These are phyloP conservation scores for Ceratocystiopsis minuta DNA, from an alignment of 2,329 filamentous ascomycete genomes.

Conservation along the genomic window DNA sequence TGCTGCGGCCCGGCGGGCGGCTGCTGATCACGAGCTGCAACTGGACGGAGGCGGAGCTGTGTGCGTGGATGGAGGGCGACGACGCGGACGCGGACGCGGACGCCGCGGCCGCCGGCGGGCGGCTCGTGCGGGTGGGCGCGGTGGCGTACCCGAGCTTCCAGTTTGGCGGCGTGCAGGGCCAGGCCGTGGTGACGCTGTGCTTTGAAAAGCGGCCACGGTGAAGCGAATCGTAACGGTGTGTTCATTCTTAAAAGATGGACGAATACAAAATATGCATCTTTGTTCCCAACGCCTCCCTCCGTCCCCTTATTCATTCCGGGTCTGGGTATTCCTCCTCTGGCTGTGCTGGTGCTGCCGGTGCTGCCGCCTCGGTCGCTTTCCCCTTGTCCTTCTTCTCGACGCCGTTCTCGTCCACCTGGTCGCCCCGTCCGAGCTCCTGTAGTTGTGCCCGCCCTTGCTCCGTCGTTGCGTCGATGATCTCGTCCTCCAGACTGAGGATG, in stretches of 20 bases:
- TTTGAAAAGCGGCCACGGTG: conserved; percentile 33
- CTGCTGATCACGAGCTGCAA: conserved; percentile 91
- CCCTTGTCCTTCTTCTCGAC: not conserved
- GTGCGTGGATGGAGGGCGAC: conserved; percentile 51
- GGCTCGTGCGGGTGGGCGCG: conserved; percentile 43
- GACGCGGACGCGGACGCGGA: conserved; percentile 9
- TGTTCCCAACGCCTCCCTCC: too few relatives aligned
- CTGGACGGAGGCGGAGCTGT: conserved; percentile 83
- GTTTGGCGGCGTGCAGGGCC: conserved; percentile 76
- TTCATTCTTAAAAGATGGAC: not conserved
- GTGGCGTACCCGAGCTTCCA: conserved; percentile 74
- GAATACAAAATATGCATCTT: not conserved
- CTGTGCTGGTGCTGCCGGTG: too few relatives aligned
- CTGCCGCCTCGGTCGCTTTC: not conserved
- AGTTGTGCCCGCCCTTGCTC: conserved; percentile 64
- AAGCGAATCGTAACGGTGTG: not conserved
- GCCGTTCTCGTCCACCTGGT: conserved; percentile 1
- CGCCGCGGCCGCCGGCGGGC: not conserved
- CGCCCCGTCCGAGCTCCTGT: conserved; percentile 46
- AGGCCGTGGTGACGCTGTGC: conserved; percentile 75
- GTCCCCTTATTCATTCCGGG: conserved; percentile 7
- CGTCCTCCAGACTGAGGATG: conserved; percentile 65
- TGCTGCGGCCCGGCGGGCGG: conserved; percentile 54
- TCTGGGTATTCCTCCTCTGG: conserved; percentile 8
- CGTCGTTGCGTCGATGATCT: conserved; percentile 89